These are phyloP conservation scores for Lanmaoa pseudosensibilis DNA, from an alignment of 768 basidiomycete genomes.

Conservation along the genomic window DNA sequence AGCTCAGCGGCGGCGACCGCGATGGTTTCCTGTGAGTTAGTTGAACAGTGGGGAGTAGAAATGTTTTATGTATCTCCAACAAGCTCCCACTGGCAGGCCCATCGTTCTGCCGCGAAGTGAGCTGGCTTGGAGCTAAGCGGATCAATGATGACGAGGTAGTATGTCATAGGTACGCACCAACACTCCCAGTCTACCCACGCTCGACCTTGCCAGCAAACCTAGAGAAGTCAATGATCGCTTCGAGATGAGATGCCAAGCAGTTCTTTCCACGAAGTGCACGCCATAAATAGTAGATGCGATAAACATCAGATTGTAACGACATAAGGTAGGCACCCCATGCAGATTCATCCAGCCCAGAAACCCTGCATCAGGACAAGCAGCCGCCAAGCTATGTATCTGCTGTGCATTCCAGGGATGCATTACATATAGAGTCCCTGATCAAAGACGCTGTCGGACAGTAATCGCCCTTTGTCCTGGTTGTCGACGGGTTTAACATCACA, in stretches of 20 bases:
- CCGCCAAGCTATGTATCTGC: background rate
- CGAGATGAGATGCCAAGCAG: background rate
- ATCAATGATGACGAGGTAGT: no score
- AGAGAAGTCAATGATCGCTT: background rate
- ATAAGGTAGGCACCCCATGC: background rate
- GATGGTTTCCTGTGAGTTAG: background rate
- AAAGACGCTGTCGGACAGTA: slow-evolving; percentile 15
- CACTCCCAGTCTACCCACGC: background rate
- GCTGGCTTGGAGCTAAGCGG: background rate
- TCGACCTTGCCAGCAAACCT: background rate
- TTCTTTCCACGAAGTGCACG: background rate
- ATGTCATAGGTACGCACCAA: background rate
- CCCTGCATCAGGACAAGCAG: background rate
- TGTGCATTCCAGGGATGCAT: background rate
- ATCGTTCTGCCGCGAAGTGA: background rate
- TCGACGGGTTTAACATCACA: background rate
- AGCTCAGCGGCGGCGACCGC: background rate
- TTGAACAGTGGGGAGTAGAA: background rate
- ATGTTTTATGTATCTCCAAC: background rate
- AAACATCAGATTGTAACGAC: background rate
- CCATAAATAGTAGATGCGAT: background rate
- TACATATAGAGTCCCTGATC: slow-evolving; percentile 17
- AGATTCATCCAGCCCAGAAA: background rate
- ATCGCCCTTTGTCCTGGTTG: background rate
- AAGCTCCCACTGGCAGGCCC: background rate